Evolutionary conservation across 768 basidiomycete genomes (phyloP), one percentile per base, ranked within the genome.

Genomic region (Imleria badia): DNA sequence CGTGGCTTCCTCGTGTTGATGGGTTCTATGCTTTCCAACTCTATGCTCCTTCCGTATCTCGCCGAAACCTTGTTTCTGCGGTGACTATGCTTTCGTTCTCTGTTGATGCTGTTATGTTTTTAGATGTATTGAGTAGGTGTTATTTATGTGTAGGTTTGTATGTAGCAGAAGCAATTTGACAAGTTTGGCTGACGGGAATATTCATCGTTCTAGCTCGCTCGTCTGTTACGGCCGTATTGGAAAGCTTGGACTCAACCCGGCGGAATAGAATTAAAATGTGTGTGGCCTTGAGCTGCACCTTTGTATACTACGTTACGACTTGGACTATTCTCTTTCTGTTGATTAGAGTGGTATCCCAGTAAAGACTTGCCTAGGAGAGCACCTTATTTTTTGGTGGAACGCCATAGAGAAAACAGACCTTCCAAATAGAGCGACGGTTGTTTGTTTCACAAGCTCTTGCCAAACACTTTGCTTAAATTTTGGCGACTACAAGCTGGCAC

Each of bases 381-480:
- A 26, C 26, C 26, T 26, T 26, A 26, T 26, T 26, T 26, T 26
- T 26, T 26, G 3, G 26, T n/a, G 26, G 26, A 26, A 26, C 26
- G 6, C 4, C 26, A 26, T 26, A 26, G 26, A 26, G 26, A 26
- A 26, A 26, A 26, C 34, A 29, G 22, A 50, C 46, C 19, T 68
- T 56, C 60, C 60, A 56, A 64, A 59, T 56, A 0, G 35, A 13
- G 60, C 13, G 36, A 47, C 2, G 53, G 49, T 63, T 71, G 69
- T 72, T 71, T 71, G 59, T 56, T 69, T 59, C 51, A 36, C 46
- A 69, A 60, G 69, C 60, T 56, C 33, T 67, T 63, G 71, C 67
- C 71, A 69, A 72, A 72, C 60, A 72, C 31, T 14, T 59, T 61
- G 58, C 55, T 52, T 60, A 67, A 68, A 67, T 52, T 69, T 67